Conservation (phyloP, 2,329 filamentous ascomycete genomes). For the Macroventuria anomochaeta region DNA sequence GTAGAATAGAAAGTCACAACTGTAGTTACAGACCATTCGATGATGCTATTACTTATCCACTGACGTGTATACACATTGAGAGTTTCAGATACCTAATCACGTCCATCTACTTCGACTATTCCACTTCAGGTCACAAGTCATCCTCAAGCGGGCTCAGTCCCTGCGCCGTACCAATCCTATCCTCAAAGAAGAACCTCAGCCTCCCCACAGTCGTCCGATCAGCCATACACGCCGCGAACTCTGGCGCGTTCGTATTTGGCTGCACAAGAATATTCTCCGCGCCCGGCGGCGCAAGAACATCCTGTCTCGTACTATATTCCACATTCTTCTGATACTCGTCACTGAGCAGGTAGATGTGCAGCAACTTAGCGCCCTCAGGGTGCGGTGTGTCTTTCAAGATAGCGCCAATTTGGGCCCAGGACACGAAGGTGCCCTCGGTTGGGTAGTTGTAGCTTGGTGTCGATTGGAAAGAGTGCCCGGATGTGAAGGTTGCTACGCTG, state of each 20-base stretch:
- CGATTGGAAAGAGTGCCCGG: constrained; percentile 1
- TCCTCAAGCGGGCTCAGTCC: constrained; percentile 50
- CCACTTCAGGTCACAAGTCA: constrained; percentile 8
- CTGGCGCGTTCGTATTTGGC: constrained; percentile 46
- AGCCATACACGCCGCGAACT: constrained; percentile 53
- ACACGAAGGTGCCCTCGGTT: constrained; percentile 50
- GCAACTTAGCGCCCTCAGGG: constrained; percentile 59
- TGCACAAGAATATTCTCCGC: constrained; percentile 41
- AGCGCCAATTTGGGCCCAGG: constrained; percentile 58
- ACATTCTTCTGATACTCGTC: constrained; percentile 48
- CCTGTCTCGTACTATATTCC: constrained; percentile 48
- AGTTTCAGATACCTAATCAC: too few species aligned
- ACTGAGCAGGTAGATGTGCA: constrained; percentile 57
- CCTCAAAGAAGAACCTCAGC: constrained; percentile 53
- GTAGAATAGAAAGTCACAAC: too few species aligned
- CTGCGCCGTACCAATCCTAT: constrained; percentile 52
- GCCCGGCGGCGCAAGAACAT: constrained; percentile 39
- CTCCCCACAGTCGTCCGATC: constrained; percentile 53
- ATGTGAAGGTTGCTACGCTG: constrained; percentile 29
- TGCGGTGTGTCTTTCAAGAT: constrained; percentile 59
- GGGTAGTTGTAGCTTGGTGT: constrained; percentile 27
- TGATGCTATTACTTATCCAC: too few species aligned
- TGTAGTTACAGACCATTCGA: too few species aligned
- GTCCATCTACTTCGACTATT: not conserved
- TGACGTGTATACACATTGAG: too few species aligned